Evolutionary conservation across 1,284 basidiomycete genomes (phyloP).

Genomic region (Austroboletus novae-zelandiae): DNA sequence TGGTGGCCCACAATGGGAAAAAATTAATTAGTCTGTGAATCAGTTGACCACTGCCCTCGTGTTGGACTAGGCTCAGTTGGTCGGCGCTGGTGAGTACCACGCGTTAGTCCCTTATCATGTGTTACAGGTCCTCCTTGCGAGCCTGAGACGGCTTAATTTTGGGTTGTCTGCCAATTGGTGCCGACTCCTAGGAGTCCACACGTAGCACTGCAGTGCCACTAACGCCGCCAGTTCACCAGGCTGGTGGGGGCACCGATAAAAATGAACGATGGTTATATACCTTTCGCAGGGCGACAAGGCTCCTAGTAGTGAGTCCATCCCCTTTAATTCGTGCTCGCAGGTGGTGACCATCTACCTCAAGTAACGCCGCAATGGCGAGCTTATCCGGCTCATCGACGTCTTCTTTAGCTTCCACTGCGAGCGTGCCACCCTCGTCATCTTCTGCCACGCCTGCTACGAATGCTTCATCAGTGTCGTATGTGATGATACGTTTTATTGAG

Average conservation of each 20-base stretch:
- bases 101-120: not conserved
- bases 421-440: not conserved
- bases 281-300: not conserved
- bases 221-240: not conserved
- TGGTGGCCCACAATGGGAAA: not conserved
- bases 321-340: not conserved
- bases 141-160: conserved; percentile 2
- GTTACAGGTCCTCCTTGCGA: not conserved
- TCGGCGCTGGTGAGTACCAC: not conserved
- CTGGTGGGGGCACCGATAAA: conserved; percentile 2
- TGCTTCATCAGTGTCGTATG: not conserved
- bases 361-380: not conserved
- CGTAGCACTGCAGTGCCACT: not conserved
- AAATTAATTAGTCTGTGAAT: not conserved
- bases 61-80: not conserved
- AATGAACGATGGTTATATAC: not conserved
- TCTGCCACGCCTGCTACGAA: not conserved
- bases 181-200: not conserved
- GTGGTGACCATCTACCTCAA: no score
- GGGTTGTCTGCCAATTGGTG: not conserved
- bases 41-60: conserved; percentile 1
- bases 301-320: conserved; percentile 3
- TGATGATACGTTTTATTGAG: not conserved
- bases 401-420: not conserved
- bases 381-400: not conserved